Base-by-base conservation (phyloP, 1,284 basidiomycete species). In the Leccinum solheimii region DNA sequence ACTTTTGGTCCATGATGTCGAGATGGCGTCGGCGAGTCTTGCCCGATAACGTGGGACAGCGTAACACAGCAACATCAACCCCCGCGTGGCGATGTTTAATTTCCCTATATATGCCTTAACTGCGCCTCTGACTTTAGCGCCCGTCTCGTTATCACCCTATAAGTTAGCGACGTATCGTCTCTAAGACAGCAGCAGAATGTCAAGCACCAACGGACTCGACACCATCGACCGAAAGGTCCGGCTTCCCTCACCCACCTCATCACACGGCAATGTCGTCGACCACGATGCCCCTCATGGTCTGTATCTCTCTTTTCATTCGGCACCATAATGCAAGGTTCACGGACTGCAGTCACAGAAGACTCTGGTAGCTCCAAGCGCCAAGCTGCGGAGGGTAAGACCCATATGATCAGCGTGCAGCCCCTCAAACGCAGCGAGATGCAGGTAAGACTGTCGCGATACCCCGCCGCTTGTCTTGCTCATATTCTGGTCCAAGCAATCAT, bases 401-500 rank as follows among this genome's bases (percentile, higher is more conserved):
- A 79, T 57, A 71, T 88, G 71, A 89, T 93, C 65, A 80, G 79
- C 62, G 92, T 95, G 8, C 91, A 95, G 72, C 92, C 93, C 2
- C 78, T 95, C 72, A 91, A 87, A 77, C 84, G 85, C 62, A 83
- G 83, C 56, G 92, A 95, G 78, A 93, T 94, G 92, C 92, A 94
- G 85, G 87, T 88, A 34, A 36, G 63, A 59, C 32, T 21, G 14
- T 16, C 21, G 2, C 36, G 21, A 78, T 75, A 32, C 9, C 23
- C 26, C 55, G 43, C 14, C 14, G 34, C 40, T 49, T 51, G 14
- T 40, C 27, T 26, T 50, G 40, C 52, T 62, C 69, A 77, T 61
- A 50, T 54, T 40, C 58, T 51, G 27, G 13, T 7, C 59, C 30
- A 66, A 91, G 89, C 92, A 90, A 5, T 94, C 91, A 0, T 96